Percentiles rank a stretch among this genome's conserved stretches.
phyloP scores from a whole-genome alignment of 176 grass and related monocot species.

The Phyllostachys edulis region DNA sequence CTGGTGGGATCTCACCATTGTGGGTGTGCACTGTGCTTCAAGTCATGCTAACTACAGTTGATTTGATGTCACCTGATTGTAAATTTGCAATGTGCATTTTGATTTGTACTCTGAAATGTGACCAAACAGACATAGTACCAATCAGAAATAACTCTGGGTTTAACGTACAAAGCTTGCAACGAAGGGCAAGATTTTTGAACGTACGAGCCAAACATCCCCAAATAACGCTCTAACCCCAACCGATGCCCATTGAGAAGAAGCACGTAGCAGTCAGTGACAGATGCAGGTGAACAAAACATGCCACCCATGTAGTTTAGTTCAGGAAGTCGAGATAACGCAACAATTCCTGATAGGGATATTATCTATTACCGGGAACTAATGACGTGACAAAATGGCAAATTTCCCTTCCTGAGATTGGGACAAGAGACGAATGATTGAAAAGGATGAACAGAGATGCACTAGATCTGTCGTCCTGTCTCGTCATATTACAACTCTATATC shows the following conservation, averaged over 20 bases:
- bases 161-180: background rate
- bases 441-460: too few relatives aligned
- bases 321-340: background rate
- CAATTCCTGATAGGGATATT: background rate
- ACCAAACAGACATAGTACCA: background rate
- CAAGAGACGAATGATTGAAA: background rate
- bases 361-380: too few relatives aligned
- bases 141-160: background rate
- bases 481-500: conserved; percentile 48
- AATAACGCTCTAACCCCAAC: background rate
- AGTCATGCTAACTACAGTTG: background rate
- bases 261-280: background rate
- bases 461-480: background rate
- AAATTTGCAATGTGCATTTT: background rate
- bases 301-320: background rate
- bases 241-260: background rate
- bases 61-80: background rate
- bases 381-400: too few relatives aligned
- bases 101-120: background rate
- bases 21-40: background rate
- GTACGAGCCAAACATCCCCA: background rate
- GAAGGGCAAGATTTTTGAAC: background rate
- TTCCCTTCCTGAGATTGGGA: background rate
- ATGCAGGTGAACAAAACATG: conserved; percentile 14
- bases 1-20: background rate